Percentiles rank a stretch among this genome's conserved stretches.
These are phyloP conservation scores for Hansenula lynferdii DNA, from an alignment of 1,139 yeast species.

Conservation along the genomic window DNA sequence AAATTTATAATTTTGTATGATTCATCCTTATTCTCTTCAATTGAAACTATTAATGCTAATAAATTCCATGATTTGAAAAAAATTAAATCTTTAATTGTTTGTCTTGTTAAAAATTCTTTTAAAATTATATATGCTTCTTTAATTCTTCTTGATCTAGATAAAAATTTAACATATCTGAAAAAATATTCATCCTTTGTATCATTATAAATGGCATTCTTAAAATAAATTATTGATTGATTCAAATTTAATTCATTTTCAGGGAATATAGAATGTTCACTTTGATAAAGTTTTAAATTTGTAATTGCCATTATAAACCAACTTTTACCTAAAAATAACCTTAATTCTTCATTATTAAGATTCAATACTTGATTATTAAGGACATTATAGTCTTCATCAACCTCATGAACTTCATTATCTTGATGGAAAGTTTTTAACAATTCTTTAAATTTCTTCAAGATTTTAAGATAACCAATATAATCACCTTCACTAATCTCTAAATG, in stretches of 20 bases:
- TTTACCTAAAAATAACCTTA: conserved; percentile 4
- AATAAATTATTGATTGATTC: conserved; percentile 4
- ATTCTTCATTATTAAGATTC: conserved; percentile 1
- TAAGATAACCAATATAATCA: conserved; percentile 20
- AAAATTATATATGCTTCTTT: conserved; percentile 31
- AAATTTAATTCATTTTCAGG: conserved; percentile 4
- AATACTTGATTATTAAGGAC: neutral
- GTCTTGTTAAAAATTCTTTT: conserved; percentile 21
- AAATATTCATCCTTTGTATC: conserved; percentile 2
- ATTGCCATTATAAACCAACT: conserved; percentile 14
- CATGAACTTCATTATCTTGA: conserved; percentile 2
- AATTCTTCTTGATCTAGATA: conserved; percentile 29
- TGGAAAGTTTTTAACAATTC: conserved; percentile 11
- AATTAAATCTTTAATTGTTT: conserved; percentile 30
- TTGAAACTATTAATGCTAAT: conserved; percentile 45
- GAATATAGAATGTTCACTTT: conserved; percentile 7
- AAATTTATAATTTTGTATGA: conserved; percentile 40
- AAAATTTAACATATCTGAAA: conserved; percentile 31
- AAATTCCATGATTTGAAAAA: conserved; percentile 47
- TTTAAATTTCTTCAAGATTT: conserved; percentile 12
- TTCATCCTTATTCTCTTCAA: conserved; percentile 43
- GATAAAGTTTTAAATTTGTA: conserved; percentile 8
- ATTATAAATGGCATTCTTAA: conserved; percentile 13
- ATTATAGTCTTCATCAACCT: conserved; percentile 2
- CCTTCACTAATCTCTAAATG: conserved; percentile 11